Evolutionary conservation across 2,329 filamentous ascomycete species (phyloP).

Genomic region (Alternaria infectoria): DNA sequence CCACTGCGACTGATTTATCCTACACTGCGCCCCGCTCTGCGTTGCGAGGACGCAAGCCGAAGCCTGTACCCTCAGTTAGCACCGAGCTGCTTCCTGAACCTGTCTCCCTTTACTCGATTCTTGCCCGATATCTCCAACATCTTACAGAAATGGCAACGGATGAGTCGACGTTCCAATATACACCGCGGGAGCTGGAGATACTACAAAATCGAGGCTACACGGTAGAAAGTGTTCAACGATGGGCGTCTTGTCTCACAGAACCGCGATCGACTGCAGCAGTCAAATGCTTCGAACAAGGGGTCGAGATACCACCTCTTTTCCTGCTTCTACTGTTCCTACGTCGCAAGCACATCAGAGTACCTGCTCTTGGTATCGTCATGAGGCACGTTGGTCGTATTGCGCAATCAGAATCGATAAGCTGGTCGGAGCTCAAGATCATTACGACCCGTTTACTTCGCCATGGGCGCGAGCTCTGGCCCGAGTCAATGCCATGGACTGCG

Average conservation of each 20-base stretch:
- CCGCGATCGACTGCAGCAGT: conserved; percentile 24
- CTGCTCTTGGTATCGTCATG: conserved; percentile 32
- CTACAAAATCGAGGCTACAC: conserved; percentile 27
- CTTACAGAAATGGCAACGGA: conserved; percentile 6
- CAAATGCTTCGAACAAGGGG: conserved; percentile 20
- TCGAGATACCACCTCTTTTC: conserved; percentile 34
- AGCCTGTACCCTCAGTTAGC: neutral
- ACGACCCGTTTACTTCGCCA: conserved; percentile 37
- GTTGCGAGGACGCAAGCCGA: neutral
- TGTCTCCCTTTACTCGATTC: conserved; percentile 31
- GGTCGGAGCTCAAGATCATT: conserved; percentile 33
- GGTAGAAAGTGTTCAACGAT: conserved; percentile 23
- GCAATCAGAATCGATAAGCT: conserved; percentile 21
- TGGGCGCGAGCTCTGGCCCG: conserved; percentile 38
- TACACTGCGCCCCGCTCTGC: conserved; percentile 5
- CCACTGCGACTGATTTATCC: conserved; percentile 20
- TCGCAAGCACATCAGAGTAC: conserved; percentile 30
- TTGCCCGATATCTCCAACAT: conserved; percentile 33
- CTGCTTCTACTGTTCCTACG: conserved; percentile 41
- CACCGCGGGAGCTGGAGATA: conserved; percentile 22
- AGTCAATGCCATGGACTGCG: conserved; percentile 41
- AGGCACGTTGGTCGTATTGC: conserved; percentile 30
- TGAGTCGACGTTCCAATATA: conserved; percentile 20
- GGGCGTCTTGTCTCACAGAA: conserved; percentile 31
- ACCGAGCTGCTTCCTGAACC: conserved; percentile 10